Conservation (phyloP, 169 alveolate genomes). For the Theileria luwenshuni region DNA sequence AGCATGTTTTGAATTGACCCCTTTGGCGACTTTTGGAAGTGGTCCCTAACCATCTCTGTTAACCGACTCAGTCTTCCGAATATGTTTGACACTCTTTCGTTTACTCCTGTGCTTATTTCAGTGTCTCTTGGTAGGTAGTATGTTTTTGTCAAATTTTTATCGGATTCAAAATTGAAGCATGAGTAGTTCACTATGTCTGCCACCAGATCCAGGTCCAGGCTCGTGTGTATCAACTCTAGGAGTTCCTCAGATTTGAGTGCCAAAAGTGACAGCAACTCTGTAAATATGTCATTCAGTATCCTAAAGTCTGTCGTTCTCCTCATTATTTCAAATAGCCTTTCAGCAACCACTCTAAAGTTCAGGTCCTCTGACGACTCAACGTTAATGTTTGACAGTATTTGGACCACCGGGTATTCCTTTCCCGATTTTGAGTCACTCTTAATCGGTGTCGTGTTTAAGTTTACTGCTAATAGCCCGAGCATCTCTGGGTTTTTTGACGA, state of each 20-base stretch:
- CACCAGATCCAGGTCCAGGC: slow-evolving; percentile 30
- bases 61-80: neutral
- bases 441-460: neutral
- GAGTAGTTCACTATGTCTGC: slow-evolving; percentile 33
- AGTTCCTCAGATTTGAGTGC: slow-evolving; percentile 36
- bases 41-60: slow-evolving; percentile 6
- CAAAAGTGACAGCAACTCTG: slow-evolving; percentile 52
- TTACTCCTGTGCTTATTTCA: neutral
- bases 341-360: neutral
- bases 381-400: slow-evolving; percentile 28
- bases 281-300: slow-evolving; percentile 25
- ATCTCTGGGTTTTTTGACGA: slow-evolving; percentile 9
- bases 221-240: slow-evolving; percentile 6
- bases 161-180: slow-evolving; percentile 12
- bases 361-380: slow-evolving; percentile 29
- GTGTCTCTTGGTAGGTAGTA: neutral
- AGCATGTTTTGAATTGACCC: slow-evolving; percentile 22
- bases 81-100: slow-evolving; percentile 6
- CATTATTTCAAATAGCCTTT: slow-evolving; percentile 19
- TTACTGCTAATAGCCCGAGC: slow-evolving; percentile 20
- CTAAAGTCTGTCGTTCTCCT: slow-evolving; percentile 2
- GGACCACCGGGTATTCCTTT: neutral
- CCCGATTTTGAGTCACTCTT: neutral
- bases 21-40: neutral
- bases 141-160: neutral